These are phyloP conservation scores for Phaseolus lunatus DNA, from an alignment of 306 rosid genomes.

Conservation along the genomic window DNA sequence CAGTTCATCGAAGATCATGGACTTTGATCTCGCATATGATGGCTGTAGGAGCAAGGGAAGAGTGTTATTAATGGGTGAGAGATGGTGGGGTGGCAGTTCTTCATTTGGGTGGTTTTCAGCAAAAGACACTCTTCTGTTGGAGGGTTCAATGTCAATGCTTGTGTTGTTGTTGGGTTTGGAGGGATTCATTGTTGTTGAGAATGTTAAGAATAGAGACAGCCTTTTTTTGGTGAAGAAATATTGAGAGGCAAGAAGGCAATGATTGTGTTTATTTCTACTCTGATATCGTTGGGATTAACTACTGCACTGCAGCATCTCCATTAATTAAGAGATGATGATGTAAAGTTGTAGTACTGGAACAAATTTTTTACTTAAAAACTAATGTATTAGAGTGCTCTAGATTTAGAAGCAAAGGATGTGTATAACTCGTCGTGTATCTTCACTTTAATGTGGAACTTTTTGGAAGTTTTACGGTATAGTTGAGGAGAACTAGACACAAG, in stretches of 20 bases:
- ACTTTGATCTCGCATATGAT: constrained; percentile 62
- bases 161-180: constrained; percentile 36
- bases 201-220: not conserved
- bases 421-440: too few species aligned
- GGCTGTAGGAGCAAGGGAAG: constrained; percentile 73
- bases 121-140: constrained; percentile 40
- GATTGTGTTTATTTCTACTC: not conserved
- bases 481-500: not conserved
- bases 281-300: too few species aligned
- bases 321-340: too few species aligned
- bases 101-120: constrained; percentile 10
- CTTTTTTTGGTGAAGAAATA: constrained; percentile 1
- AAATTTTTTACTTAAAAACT: too few species aligned
- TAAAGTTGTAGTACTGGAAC: too few species aligned
- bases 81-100: not conserved
- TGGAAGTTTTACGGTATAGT: not conserved
- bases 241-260: not conserved
- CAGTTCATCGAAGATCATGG: constrained; percentile 64
- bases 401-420: too few species aligned
- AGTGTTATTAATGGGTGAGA: constrained; percentile 28
- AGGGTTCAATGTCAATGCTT: constrained; percentile 39
- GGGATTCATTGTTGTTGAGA: constrained; percentile 34
- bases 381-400: too few species aligned
- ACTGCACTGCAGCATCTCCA: too few species aligned
- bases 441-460: too few species aligned